These are phyloP conservation scores for Coemansia aciculifera DNA, from an alignment of 192 early-diverging fungal genomes.

Conservation along the genomic window DNA sequence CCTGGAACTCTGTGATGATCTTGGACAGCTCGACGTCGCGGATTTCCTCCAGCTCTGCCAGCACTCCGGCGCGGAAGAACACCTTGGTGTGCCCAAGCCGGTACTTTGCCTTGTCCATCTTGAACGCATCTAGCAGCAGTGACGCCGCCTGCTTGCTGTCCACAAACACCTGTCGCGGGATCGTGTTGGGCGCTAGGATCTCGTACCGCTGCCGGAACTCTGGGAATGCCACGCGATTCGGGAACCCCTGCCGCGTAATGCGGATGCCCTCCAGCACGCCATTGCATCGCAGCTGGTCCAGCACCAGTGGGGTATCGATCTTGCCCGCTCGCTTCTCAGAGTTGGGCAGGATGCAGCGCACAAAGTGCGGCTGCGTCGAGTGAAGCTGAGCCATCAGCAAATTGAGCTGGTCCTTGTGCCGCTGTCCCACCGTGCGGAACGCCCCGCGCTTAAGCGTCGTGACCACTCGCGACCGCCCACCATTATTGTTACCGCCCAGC, in stretches of 20 bases:
- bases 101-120: conserved; percentile 80
- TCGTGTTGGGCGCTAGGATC: conserved; percentile 76
- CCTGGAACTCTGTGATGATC: conserved; percentile 84
- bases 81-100: conserved; percentile 92
- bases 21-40: conserved; percentile 81
- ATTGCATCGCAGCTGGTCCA: conserved; percentile 94
- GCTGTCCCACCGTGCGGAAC: conserved; percentile 91
- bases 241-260: conserved; percentile 93
- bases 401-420: conserved; percentile 92
- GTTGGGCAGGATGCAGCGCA: conserved; percentile 97
- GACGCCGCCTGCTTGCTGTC: conserved; percentile 87
- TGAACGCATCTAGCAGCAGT: conserved; percentile 71
- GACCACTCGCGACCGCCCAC: conserved; percentile 23
- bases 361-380: conserved; percentile 94
- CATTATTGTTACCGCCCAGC: not conserved
- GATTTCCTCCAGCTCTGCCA: conserved; percentile 91
- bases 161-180: conserved; percentile 80
- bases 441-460: conserved; percentile 73
- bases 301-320: conserved; percentile 79
- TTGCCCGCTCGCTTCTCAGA: conserved; percentile 83
- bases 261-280: conserved; percentile 97
- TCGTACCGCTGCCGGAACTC: conserved; percentile 96
- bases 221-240: conserved; percentile 87
- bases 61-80: conserved; percentile 93
- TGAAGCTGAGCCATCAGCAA: conserved; percentile 88